phyloP scores from a whole-genome alignment of 1,284 basidiomycete genomes.

The Mrakiaceae sp. region DNA sequence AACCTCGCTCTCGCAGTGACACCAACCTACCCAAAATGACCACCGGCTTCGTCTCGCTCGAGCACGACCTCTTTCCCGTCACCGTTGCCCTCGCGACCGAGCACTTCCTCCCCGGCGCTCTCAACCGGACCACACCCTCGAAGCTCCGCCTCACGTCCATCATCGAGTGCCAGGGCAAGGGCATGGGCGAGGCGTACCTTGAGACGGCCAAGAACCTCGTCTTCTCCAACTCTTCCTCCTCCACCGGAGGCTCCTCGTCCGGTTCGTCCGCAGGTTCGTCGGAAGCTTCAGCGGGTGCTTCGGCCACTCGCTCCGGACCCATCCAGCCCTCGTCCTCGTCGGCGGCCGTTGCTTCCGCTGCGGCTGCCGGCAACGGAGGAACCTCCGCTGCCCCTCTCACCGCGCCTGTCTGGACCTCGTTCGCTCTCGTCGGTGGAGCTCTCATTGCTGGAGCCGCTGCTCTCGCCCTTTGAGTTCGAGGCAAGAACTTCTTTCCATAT shows the following conservation, averaged over 20 bases:
- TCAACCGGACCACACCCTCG: slow-evolving; percentile 50
- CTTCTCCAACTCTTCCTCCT: not conserved
- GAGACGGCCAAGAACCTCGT: slow-evolving; percentile 30
- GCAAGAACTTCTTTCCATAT: no score
- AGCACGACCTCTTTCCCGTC: slow-evolving; percentile 74
- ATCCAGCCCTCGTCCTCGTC: not conserved
- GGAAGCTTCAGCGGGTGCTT: not conserved
- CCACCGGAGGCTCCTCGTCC: not conserved
- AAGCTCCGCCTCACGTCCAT: slow-evolving; percentile 43
- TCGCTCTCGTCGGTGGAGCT: not conserved
- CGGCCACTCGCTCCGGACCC: not conserved
- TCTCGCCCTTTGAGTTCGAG: no score
- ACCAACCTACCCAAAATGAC: slow-evolving; percentile 28
- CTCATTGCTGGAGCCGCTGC: no score
- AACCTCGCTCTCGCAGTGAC: slow-evolving; percentile 22
- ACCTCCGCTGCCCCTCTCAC: not conserved
- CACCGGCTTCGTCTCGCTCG: slow-evolving; percentile 70
- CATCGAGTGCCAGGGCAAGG: slow-evolving; percentile 52
- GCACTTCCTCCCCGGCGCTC: slow-evolving; percentile 62
- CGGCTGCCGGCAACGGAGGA: not conserved
- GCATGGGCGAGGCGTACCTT: slow-evolving; percentile 36
- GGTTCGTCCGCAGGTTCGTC: not conserved
- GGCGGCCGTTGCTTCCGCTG: not conserved
- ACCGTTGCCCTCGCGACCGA: slow-evolving; percentile 79
- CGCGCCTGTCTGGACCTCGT: not conserved